These are phyloP conservation scores for Saturnispora serradocipensis DNA, from an alignment of 805 yeast species.

Conservation along the genomic window DNA sequence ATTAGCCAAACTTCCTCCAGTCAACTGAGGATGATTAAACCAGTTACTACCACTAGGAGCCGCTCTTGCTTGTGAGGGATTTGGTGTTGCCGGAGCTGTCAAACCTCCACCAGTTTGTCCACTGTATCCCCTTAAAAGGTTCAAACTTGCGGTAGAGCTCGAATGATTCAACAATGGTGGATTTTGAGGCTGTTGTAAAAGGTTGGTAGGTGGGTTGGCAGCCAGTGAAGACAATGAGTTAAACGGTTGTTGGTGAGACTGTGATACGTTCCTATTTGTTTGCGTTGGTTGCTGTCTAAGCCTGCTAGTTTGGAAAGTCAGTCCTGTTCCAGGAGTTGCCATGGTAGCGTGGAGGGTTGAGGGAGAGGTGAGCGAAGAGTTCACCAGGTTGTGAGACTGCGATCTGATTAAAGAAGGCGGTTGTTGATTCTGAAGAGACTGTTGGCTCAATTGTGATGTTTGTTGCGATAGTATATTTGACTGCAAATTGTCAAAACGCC, in stretches of 20 bases:
- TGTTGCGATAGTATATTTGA: constrained; percentile 1
- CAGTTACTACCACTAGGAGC: constrained; percentile 10
- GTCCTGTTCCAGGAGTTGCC: constrained; percentile 17
- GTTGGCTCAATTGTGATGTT: constrained; percentile 8
- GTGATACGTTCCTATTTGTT: constrained; percentile 14
- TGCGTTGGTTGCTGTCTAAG: constrained; percentile 31
- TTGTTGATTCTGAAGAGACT: background rate
- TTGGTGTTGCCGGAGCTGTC: constrained; percentile 17
- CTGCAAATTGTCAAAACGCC: constrained; percentile 1
- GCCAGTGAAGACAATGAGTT: constrained; percentile 2
- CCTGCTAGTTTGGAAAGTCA: constrained; percentile 23
- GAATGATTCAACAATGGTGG: constrained; percentile 22
- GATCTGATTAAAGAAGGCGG: constrained; percentile 26
- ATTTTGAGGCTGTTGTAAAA: constrained; percentile 1
- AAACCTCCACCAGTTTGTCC: constrained; percentile 14
- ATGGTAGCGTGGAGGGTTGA: background rate
- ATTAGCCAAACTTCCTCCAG: constrained; percentile 17
- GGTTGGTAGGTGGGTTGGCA: constrained; percentile 2
- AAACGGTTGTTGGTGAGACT: constrained; percentile 12
- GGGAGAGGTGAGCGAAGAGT: constrained; percentile 5
- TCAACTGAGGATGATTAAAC: constrained; percentile 21
- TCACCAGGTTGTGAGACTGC: constrained; percentile 25
- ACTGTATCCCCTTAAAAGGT: constrained; percentile 16
- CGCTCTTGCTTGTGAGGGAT: constrained; percentile 13
- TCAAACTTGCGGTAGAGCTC: constrained; percentile 25